Base-by-base conservation (phyloP, 2,329 filamentous ascomycete genomes). In the Ophiostoma sp. region DNA sequence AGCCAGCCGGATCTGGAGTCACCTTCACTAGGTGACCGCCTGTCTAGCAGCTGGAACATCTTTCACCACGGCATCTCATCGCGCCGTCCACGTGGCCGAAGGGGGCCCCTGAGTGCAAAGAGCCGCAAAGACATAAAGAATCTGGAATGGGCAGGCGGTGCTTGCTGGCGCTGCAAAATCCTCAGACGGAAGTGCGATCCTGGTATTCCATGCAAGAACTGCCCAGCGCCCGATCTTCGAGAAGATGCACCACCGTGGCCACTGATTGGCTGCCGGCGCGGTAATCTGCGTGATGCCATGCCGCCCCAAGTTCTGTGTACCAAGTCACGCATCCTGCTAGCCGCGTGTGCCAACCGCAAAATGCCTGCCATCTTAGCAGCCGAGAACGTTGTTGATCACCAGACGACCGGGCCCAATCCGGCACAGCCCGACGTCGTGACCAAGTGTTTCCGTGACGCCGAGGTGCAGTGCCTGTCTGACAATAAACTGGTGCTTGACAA, bases 121-220 rank as follows among this genome's bases (percentile, higher is more conserved):
- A 74, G 74, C 55, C 73, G 75, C 4, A 73, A 74, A 8, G 75
- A 74, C 58, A 76, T 76, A 69, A 73, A 73, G 42, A 73, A 72
- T 2, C 67, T 76, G 2, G 75, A 76, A 52, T 73, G 70, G 41
- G 75, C 71, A 1, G 75, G 75, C 8, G 75, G 75, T 14, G 75
- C 75, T 4, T 76, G 75, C 60, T 76, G 75, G 75, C 71, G 75
- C 18, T 76, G 75, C 70, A 75, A 75, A 66, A 75, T 76, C 1
- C 71, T 76, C 3, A 72, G 74, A 2, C 73, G 75, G 0, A 67
- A 76, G 72, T 76, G 75, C 58, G 75, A 76, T 40, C 73, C 74
- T 0, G 74, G 73, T 3, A 71, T 67, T 36, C 73, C 74, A 2
- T 76, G 75, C 67, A 70, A 74, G 42, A 75, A 73, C 63, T 76